Base-by-base conservation (phyloP, 139 green algal genomes). In the Chlorella sp. region DNA sequence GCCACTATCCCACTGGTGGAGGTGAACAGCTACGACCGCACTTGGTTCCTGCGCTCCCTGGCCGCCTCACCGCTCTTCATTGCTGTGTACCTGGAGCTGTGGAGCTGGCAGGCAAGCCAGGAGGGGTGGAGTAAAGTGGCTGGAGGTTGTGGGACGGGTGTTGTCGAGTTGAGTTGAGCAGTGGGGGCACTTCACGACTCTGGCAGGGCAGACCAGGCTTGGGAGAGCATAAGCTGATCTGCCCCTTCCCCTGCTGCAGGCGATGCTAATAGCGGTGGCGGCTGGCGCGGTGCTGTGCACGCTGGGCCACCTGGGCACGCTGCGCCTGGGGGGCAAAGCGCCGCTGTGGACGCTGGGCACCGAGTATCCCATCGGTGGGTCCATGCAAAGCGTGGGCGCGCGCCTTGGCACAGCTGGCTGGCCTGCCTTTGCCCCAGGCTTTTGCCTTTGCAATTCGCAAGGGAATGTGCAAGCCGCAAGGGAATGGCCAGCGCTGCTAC, bases 11-110 rank as follows among this genome's bases (percentile, higher is more conserved):
- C 90, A 2, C 64, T 92, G 41, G 84, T 92, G 38, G 88, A 89
- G 26, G 16, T 44, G 25, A 86, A 88, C 80, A 84, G 82, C 64
- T 96, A 96, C 88, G 90, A 78, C 81, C 88, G 87, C 15, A 80
- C 44, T 44, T 97, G 93, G 93, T 91, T 97, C 25, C 63, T 97
- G 12, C 86, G 82, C 12, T 63, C 85, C 56, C 64, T 90, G n/a
- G 62, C 73, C 26, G 57, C 80, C 56, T 91, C 84, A 18, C 92
- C 92, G 0, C 44, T 94, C 36, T 91, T 88, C 72, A 57, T 88
- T 2, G 34, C 79, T 16, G 18, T 85, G 0, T 91, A 87, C 86
- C 74, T 94, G 15, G 78, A 83, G 1, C 57, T 65, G 16, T 55
- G 75, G 7, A 18, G 34, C 62, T 80, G 57, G 74, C 67, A 82